These are phyloP conservation scores for Torulaspora quercuum DNA, from an alignment of 805 yeast species.

Conservation along the genomic window DNA sequence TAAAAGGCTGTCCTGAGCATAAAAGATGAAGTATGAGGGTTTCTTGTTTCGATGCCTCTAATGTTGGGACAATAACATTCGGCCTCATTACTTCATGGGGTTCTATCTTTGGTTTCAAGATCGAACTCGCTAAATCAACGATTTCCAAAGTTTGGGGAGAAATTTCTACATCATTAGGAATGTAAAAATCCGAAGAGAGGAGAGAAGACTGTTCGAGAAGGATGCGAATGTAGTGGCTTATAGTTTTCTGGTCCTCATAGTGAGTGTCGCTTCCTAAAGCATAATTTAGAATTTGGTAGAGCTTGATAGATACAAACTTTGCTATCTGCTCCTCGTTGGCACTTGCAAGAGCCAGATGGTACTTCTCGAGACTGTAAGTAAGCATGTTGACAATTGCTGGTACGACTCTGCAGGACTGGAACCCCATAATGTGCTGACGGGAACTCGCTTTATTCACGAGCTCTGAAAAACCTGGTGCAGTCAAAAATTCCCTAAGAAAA, in stretches of 20 bases:
- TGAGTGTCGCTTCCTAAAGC: slow-evolving; percentile 42
- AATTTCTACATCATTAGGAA: slow-evolving; percentile 48
- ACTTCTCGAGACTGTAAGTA: slow-evolving; percentile 3
- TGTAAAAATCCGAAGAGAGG: background rate
- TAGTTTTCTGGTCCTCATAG: slow-evolving; percentile 21
- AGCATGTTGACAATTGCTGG: slow-evolving; percentile 2
- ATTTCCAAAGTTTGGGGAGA: slow-evolving; percentile 15
- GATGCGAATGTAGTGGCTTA: background rate
- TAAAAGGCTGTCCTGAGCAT: slow-evolving; percentile 53
- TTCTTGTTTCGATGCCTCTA: slow-evolving; percentile 72
- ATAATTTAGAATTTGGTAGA: slow-evolving; percentile 14
- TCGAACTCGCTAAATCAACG: slow-evolving; percentile 36
- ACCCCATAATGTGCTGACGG: slow-evolving; percentile 12
- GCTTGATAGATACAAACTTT: slow-evolving; percentile 3
- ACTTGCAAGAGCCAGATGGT: background rate
- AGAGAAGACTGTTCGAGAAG: background rate
- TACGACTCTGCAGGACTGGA: slow-evolving; percentile 2
- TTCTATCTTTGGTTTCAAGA: slow-evolving; percentile 48
- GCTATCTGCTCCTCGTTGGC: background rate
- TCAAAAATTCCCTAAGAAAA: slow-evolving; percentile 5
- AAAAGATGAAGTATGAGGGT: slow-evolving; percentile 54
- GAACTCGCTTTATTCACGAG: slow-evolving; percentile 2
- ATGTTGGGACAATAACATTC: slow-evolving; percentile 68
- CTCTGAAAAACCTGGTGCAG: background rate
- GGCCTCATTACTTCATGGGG: slow-evolving; percentile 59